Evolutionary conservation across 257 asterid genomes (phyloP).

Genomic region (Leptodermis oblonga): DNA sequence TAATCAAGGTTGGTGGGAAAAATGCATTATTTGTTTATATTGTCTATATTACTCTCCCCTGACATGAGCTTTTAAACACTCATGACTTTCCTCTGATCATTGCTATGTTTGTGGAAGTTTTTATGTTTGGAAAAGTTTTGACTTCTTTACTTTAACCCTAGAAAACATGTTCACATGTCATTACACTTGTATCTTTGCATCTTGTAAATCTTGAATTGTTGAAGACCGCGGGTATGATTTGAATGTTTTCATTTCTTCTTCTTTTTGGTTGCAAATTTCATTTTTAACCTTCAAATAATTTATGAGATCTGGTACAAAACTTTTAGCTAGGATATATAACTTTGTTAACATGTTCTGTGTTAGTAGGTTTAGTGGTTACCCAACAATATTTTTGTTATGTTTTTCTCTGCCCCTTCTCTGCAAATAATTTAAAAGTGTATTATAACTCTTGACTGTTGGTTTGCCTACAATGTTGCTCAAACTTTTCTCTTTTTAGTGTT

Average conservation of each 20-base stretch:
- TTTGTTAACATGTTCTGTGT: background rate
- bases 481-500: slow-evolving; percentile 52
- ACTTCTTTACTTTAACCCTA: background rate
- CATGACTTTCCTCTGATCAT: background rate
- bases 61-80: background rate
- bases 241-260: background rate
- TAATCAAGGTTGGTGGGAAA: slow-evolving; percentile 68
- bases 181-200: background rate
- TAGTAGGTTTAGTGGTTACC: background rate
- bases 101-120: background rate
- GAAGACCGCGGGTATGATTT: background rate
- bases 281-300: background rate
- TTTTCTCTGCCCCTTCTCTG: background rate
- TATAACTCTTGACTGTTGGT: background rate
- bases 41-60: background rate
- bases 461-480: slow-evolving; percentile 7
- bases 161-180: background rate
- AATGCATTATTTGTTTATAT: slow-evolving; percentile 9
- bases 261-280: background rate
- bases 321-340: background rate
- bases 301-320: background rate
- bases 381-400: background rate
- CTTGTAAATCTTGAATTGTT: background rate
- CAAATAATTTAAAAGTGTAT: background rate
- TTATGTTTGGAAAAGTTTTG: background rate